These are phyloP conservation scores for Erodium trifolium DNA, from an alignment of 441 rosid genomes.

Conservation along the genomic window DNA sequence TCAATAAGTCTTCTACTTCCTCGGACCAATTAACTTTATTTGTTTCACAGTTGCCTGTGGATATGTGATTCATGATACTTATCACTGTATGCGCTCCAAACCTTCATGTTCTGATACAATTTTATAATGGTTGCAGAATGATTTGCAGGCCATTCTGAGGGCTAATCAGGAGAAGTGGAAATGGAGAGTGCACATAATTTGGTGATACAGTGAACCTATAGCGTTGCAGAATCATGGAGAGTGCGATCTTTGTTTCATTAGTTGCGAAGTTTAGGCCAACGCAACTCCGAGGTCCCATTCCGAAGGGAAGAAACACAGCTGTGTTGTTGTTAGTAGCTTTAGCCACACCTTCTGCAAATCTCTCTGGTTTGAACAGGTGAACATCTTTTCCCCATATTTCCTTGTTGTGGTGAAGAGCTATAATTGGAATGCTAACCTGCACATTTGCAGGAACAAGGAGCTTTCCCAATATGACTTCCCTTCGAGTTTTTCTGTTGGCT, in stretches of 20 bases:
- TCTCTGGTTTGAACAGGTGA: neutral
- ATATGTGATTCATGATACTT: neutral
- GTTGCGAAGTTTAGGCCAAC: slow-evolving; percentile 3
- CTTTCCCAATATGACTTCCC: neutral
- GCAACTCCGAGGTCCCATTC: neutral
- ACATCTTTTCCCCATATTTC: slow-evolving; percentile 3
- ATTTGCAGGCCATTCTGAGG: slow-evolving; percentile 4
- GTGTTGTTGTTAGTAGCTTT: slow-evolving; percentile 9
- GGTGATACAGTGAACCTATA: neutral
- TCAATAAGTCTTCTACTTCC: too few species aligned
- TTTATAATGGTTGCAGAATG: neutral
- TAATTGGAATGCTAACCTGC: neutral
- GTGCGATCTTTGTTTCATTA: neutral
- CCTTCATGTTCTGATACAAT: neutral
- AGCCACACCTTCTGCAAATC: slow-evolving; percentile 17
- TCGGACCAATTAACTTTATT: neutral
- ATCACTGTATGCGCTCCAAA: neutral
- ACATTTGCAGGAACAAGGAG: neutral
- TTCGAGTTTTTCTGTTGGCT: neutral
- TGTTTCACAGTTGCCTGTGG: neutral
- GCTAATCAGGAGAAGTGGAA: neutral
- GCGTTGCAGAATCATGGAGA: slow-evolving; percentile 2
- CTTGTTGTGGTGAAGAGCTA: neutral
- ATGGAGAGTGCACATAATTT: slow-evolving; percentile 5
- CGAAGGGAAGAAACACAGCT: slow-evolving; percentile 11